These are phyloP conservation scores for Tetrahymena borealis DNA, from an alignment of 73 alveolate genomes.

Conservation along the genomic window DNA sequence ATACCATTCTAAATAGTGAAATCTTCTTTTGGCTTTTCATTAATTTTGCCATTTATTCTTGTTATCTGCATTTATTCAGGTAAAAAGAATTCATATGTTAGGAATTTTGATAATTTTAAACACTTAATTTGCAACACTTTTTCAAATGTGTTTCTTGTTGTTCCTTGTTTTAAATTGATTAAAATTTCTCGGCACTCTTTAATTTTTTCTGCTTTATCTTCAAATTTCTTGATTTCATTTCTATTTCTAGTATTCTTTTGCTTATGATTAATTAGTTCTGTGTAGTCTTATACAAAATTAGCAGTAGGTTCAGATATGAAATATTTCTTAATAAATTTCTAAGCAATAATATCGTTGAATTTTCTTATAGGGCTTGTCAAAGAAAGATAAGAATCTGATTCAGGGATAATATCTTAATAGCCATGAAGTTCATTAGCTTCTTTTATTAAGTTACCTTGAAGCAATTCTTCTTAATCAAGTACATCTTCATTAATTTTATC, in stretches of 20 bases:
- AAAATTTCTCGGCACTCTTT: too few relatives aligned
- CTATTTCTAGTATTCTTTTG: too few relatives aligned
- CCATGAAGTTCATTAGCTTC: neutral
- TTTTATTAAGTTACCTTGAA: neutral
- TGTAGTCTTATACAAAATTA: neutral
- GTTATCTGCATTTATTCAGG: neutral
- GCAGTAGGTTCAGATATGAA: neutral
- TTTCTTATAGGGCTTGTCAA: neutral
- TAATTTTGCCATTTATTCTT: neutral
- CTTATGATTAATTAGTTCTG: neutral
- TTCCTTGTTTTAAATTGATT: too few relatives aligned
- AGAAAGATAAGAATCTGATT: neutral
- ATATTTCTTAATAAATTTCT: neutral
- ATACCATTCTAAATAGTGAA: neutral
- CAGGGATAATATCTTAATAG: neutral
- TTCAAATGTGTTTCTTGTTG: too few relatives aligned
- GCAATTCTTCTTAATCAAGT: neutral
- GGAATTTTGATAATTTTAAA: neutral
- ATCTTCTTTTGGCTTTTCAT: neutral
- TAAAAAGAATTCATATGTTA: neutral
- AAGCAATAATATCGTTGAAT: neutral
- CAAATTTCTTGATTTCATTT: too few relatives aligned
- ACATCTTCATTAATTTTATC: neutral
- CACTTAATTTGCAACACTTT: neutral
- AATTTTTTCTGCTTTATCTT: too few relatives aligned